A percentile compares a stretch with the other conserved stretches of the same genome.
These are phyloP conservation scores for Suillus brevipes DNA, from an alignment of 768 basidiomycete species.

Conservation along the genomic window DNA sequence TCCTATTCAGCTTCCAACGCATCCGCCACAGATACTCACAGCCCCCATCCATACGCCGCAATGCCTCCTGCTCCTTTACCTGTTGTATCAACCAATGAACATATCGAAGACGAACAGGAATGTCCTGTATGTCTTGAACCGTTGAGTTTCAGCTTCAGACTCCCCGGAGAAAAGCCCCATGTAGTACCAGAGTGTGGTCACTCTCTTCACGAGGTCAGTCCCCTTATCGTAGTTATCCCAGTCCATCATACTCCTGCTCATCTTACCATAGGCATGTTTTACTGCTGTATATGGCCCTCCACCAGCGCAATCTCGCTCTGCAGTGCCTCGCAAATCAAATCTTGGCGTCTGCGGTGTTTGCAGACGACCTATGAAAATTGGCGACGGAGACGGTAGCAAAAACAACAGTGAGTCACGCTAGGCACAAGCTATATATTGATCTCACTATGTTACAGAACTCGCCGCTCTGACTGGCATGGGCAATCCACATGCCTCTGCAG, in stretches of 20 bases:
- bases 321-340: constrained; percentile 68
- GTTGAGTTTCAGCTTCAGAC: constrained; percentile 86
- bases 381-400: constrained; percentile 78
- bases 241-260: background rate
- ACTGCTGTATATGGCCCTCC: constrained; percentile 94
- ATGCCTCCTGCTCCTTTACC: constrained; percentile 69
- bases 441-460: constrained; percentile 60
- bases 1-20: constrained; percentile 41
- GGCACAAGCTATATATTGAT: background rate
- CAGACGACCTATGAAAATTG: constrained; percentile 93
- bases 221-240: background rate
- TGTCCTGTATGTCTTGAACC: constrained; percentile 98
- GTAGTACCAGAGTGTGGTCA: constrained; percentile 98
- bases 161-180: constrained; percentile 96
- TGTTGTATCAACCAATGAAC: constrained; percentile 65
- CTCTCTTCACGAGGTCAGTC: constrained; percentile 85
- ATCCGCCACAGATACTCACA: constrained; percentile 37
- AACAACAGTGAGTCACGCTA: constrained; percentile 75
- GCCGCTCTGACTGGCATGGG: constrained; percentile 92
- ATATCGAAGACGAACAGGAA: constrained; percentile 77
- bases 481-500: constrained; percentile 49
- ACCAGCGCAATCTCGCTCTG: constrained; percentile 52
- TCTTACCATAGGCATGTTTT: constrained; percentile 79
- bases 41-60: constrained; percentile 54
- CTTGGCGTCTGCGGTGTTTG: constrained; percentile 97